Percentiles rank a stretch among this genome's conserved stretches.
phyloP scores from a whole-genome alignment of 2,329 filamentous ascomycete species.

The Rutstroemia sp. region DNA sequence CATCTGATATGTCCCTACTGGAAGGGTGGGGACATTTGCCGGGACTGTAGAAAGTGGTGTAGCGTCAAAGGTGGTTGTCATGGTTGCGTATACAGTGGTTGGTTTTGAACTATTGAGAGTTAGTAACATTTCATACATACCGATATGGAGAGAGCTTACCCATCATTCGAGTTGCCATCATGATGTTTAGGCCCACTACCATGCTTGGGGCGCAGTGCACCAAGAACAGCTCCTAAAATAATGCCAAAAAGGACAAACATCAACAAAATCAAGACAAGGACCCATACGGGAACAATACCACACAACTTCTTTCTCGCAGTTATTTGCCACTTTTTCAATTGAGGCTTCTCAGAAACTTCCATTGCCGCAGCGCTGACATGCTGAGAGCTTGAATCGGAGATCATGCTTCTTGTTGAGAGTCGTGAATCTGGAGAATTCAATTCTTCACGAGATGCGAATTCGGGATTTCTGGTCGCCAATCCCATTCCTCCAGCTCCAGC shows the following conservation, averaged over 20 bases:
- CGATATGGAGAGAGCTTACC: conserved; percentile 16
- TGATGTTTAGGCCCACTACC: conserved; percentile 1
- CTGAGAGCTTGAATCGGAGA: conserved; percentile 44
- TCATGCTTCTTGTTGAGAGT: conserved; percentile 44
- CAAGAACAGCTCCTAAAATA: conserved; percentile 41
- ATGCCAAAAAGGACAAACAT: conserved; percentile 50
- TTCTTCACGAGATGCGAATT: conserved; percentile 53
- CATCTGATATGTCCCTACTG: conserved; percentile 49
- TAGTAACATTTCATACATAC: not conserved
- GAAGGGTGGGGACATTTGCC: conserved; percentile 42
- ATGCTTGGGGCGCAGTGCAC: conserved; percentile 20
- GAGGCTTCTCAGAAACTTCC: conserved; percentile 40
- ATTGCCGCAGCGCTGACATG: conserved; percentile 45
- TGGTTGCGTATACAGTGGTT: conserved; percentile 14
- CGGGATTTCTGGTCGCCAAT: conserved; percentile 52
- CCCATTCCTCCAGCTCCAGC: conserved; percentile 53
- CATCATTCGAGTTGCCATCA: not conserved
- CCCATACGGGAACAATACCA: conserved; percentile 56
- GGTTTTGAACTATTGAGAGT: not conserved
- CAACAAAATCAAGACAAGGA: conserved; percentile 44
- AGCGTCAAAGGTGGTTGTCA: conserved; percentile 41
- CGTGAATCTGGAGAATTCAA: conserved; percentile 42
- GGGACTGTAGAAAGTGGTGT: conserved; percentile 44
- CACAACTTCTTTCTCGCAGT: conserved; percentile 48
- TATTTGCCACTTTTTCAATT: conserved; percentile 43